Conservation (phyloP, 169 alveolate genomes). For the Hepatocystis sp. region DNA sequence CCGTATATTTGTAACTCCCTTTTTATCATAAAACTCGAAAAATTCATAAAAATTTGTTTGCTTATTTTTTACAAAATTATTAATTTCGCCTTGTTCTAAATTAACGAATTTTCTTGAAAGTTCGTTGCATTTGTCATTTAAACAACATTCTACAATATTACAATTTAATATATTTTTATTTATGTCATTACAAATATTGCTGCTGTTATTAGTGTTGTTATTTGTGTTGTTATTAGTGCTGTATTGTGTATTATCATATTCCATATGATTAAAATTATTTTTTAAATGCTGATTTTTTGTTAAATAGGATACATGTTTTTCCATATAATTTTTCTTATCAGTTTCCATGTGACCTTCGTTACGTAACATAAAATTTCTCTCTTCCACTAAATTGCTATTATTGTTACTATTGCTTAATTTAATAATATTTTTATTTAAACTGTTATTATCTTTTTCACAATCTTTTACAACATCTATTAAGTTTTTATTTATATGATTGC, state of each 20-base stretch:
- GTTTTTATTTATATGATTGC: slow-evolving; percentile 25
- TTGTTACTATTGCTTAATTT: too few relatives aligned
- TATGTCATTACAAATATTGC: too few relatives aligned
- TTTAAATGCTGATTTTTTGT: slow-evolving; percentile 13
- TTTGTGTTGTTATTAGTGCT: slow-evolving; percentile 18
- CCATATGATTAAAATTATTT: slow-evolving; percentile 21
- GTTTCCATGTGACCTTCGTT: slow-evolving; percentile 24
- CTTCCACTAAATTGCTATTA: slow-evolving; percentile 8
- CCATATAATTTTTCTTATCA: slow-evolving; percentile 12
- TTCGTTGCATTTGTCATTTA: slow-evolving; percentile 4
- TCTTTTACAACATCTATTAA: slow-evolving; percentile 18
- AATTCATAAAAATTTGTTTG: slow-evolving; percentile 17
- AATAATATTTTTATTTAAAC: slow-evolving; percentile 20
- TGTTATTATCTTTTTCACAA: slow-evolving; percentile 10
- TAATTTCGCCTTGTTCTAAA: slow-evolving; percentile 11
- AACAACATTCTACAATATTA: slow-evolving; percentile 16
- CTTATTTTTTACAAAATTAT: slow-evolving; percentile 13
- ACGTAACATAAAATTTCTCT: slow-evolving; percentile 10
- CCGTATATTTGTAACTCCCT: slow-evolving; percentile 6
- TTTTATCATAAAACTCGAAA: slow-evolving; percentile 45
- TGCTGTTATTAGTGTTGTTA: too few relatives aligned
- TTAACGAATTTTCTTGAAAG: slow-evolving; percentile 17
- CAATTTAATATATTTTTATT: slow-evolving; percentile 6
- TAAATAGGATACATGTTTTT: slow-evolving; percentile 2
- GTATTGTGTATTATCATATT: slow-evolving; percentile 6